These are phyloP conservation scores for Pseudocercospora crystallina DNA, from an alignment of 2,329 filamentous ascomycete species.

Conservation along the genomic window DNA sequence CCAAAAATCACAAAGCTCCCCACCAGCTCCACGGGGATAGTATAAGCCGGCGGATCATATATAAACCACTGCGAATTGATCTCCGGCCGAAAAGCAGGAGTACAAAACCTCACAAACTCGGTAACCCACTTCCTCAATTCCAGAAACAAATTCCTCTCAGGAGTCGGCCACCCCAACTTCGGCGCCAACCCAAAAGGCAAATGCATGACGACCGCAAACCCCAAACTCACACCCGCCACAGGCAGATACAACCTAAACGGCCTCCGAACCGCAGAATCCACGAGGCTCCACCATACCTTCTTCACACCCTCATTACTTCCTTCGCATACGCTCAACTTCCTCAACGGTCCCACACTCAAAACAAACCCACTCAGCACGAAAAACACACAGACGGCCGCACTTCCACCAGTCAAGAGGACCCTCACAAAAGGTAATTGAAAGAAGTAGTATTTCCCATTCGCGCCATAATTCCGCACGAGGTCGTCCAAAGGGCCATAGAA, in stretches of 20 bases:
- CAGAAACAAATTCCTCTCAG: constrained; percentile 13
- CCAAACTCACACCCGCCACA: constrained; percentile 17
- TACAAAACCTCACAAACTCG: constrained; percentile 4
- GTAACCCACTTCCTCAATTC: constrained; percentile 15
- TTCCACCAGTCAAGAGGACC: constrained; percentile 55
- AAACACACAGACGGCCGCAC: constrained; percentile 56
- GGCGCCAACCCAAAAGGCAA: constrained; percentile 22
- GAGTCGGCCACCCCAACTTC: constrained; percentile 18
- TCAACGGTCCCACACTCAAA: constrained; percentile 31
- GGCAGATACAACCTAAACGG: constrained; percentile 23
- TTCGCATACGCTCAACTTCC: constrained; percentile 11
- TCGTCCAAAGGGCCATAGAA: constrained; percentile 47
- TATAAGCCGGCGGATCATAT: constrained; percentile 24
- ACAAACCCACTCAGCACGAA: constrained; percentile 55
- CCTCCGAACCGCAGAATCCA: constrained; percentile 14
- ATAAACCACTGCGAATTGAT: constrained; percentile 21
- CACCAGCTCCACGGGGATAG: constrained; percentile 26
- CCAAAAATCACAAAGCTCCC: constrained; percentile 23
- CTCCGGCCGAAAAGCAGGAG: constrained; percentile 14
- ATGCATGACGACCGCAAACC: constrained; percentile 17
- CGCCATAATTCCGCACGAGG: constrained; percentile 20
- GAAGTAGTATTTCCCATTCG: constrained; percentile 47
- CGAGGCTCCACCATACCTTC: constrained; percentile 10
- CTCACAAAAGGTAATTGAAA: constrained; percentile 57
- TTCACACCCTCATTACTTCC: constrained; percentile 1